Base-by-base conservation (phyloP, 2,329 filamentous ascomycete species). In the Acrocalymma vagum region DNA sequence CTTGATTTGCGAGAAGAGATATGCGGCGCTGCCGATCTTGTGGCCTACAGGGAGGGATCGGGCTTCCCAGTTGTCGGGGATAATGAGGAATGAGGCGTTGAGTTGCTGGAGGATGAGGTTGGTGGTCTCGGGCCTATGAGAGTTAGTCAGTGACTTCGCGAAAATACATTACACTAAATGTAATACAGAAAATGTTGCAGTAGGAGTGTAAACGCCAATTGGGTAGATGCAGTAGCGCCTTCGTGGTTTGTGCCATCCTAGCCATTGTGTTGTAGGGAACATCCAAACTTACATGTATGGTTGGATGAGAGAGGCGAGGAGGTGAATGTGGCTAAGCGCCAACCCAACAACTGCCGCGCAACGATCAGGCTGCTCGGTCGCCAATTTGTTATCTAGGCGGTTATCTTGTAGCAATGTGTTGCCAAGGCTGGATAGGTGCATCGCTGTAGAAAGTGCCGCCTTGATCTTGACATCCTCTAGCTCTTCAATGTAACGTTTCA, bases 1-100 rank as follows among this genome's bases (percentile, higher is more conserved):
- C 51, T 91, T 88, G 62, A 96, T 96, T 38, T 81, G 82, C n/a
- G 82, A 82, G 73, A 96, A 96, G 21, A 96, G 78, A 76, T 90
- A 86, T 51, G 83, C 81, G 1, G 91, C 84, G 63, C 87, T 86
- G 55, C 90, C 89, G 51, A 96, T 87, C 65, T 85, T 86, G 74
- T 96, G 90, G 42, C 87, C 88, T 1, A 86, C 79, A 55, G 53
- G 74, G 58, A 63, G 72, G 52, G 47, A 70, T 62, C 51, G 57
- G 5, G 67, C 59, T 42, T 62, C 54, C 67, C 67, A 73, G 5
- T 50, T 47, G 39, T 72, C 69, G 3, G 88, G 86, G 47, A 92
- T 90, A 23, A 71, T 71, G 31, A 79, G 70, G 60, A 38, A 82
- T 66, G 30, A 70, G 16, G 61, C 72, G 43, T 86, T 82, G 18